phyloP scores from a whole-genome alignment of 179 eudicot species.

The Actinidia chinensis region DNA sequence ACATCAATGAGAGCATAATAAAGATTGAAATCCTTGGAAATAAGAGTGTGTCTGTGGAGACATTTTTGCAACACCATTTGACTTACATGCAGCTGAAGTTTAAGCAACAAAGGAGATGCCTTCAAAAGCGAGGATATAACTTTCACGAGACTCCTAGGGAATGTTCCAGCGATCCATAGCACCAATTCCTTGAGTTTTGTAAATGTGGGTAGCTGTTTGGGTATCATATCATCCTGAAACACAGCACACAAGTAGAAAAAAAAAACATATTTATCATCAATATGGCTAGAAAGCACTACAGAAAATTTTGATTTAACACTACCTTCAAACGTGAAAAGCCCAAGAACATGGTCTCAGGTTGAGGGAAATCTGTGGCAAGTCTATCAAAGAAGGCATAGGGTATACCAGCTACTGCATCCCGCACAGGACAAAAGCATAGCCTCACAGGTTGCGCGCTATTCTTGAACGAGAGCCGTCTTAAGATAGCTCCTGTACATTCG shows the following conservation, averaged over 20 bases:
- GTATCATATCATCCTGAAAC: neutral
- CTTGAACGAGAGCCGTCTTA: neutral
- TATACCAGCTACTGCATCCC: neutral
- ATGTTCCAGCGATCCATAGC: neutral
- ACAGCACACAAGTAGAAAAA: no score
- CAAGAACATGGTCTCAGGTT: neutral
- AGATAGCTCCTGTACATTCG: neutral
- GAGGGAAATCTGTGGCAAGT: neutral
- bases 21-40: no score
- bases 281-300: neutral
- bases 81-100: slow-evolving; percentile 4
- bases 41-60: no score
- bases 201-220: neutral
- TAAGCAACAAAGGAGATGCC: neutral
- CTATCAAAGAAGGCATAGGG: neutral
- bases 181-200: neutral
- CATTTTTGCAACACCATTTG: no score
- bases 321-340: neutral
- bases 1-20: no score
- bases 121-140: neutral
- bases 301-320: neutral
- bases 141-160: neutral
- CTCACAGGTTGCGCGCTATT: neutral
- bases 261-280: neutral
- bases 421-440: neutral